Conservation (phyloP, 2,329 filamentous ascomycete genomes). For the Fusarium subtropicale region DNA sequence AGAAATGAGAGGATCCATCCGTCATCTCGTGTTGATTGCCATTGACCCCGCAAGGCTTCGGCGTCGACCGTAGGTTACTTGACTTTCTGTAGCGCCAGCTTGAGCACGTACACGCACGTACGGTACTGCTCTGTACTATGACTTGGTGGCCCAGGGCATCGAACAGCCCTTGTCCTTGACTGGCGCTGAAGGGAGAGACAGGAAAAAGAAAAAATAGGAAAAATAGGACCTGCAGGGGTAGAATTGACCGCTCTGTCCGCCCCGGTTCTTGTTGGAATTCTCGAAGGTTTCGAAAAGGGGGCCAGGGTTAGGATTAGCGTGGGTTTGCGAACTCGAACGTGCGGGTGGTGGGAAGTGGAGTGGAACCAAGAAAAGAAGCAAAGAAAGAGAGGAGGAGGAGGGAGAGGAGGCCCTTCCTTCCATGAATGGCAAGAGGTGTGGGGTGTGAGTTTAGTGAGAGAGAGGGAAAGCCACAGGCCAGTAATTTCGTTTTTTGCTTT, state of each 20-base stretch:
- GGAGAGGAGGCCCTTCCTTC: neutral
- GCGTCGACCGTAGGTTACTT: slow-evolving; percentile 39
- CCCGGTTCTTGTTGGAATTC: slow-evolving; percentile 46
- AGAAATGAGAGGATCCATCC: slow-evolving; percentile 48
- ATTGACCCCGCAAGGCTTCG: slow-evolving; percentile 45
- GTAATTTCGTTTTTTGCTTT: slow-evolving; percentile 21
- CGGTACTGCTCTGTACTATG: neutral
- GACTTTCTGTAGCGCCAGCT: slow-evolving; percentile 18
- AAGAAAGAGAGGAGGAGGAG: slow-evolving; percentile 9
- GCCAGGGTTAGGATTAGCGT: slow-evolving; percentile 42
- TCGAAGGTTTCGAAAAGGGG: slow-evolving; percentile 50
- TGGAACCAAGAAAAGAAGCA: slow-evolving; percentile 3
- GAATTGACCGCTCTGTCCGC: slow-evolving; percentile 47
- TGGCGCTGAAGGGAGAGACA: slow-evolving; percentile 39
- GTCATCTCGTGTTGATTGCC: slow-evolving; percentile 49
- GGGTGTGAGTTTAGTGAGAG: slow-evolving; percentile 20
- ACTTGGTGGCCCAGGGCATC: slow-evolving; percentile 24
- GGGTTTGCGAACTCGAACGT: slow-evolving; percentile 41
- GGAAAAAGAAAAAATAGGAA: neutral
- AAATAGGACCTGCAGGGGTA: slow-evolving; percentile 27
- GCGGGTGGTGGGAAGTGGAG: slow-evolving; percentile 27
- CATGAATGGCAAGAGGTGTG: neutral
- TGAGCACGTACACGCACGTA: slow-evolving; percentile 15
- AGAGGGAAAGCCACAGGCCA: slow-evolving; percentile 20
- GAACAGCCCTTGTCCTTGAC: slow-evolving; percentile 34